A percentile compares a stretch with the other conserved stretches of the same genome.
Conservation (phyloP, 257 asterid genomes). For the Nicotiana otophora region DNA sequence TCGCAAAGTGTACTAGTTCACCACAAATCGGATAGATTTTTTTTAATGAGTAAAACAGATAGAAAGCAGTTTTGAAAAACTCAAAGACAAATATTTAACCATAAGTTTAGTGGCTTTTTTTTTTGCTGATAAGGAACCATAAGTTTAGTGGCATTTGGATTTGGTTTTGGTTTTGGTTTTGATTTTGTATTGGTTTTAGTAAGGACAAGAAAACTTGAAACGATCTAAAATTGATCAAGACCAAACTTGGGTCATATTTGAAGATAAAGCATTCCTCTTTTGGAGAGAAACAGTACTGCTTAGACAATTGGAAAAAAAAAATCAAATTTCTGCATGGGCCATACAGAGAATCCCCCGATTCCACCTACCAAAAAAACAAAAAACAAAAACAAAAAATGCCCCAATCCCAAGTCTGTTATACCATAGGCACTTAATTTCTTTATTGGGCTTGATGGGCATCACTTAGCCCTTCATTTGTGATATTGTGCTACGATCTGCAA, state of each 20-base stretch:
- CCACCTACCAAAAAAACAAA: not conserved
- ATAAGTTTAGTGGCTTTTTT: not conserved
- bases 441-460: not conserved
- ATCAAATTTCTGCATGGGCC: not conserved
- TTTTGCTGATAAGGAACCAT: too few species aligned
- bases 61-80: too few species aligned
- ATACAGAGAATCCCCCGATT: not conserved
- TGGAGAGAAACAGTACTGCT: not conserved
- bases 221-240: not conserved
- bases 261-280: not conserved
- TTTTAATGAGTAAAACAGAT: too few species aligned
- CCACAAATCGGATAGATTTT: not conserved
- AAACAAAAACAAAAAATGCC: not conserved
- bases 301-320: not conserved
- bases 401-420: not conserved
- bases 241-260: not conserved
- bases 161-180: not conserved
- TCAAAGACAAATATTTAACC: not conserved
- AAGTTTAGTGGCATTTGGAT: not conserved
- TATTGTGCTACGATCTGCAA: not conserved
- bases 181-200: not conserved
- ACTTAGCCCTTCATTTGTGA: not conserved
- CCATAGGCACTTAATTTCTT: not conserved
- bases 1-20: not conserved
- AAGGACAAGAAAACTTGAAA: not conserved